Base-by-base conservation (phyloP, 192 early-diverging fungal genomes). In the Podila verticillata region DNA sequence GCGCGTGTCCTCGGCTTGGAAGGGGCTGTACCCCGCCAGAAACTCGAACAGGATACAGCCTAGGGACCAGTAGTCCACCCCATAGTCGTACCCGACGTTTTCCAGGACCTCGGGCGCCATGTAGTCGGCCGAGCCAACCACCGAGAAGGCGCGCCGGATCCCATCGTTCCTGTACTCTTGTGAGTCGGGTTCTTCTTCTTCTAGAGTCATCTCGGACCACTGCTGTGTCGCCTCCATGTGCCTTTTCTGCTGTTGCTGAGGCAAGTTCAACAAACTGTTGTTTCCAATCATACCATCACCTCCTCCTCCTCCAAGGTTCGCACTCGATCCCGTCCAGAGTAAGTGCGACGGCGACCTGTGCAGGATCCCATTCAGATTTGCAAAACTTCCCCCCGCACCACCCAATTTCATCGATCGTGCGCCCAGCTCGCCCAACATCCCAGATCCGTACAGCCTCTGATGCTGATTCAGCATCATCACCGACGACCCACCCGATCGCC, bases 81-180 rank as follows among this genome's bases (percentile, higher is more conserved):
- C 83, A 57, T 90, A 86, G 13, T 85, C 87, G 64, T 95, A 95
- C 8, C 89, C 89, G 54, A 90, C 66, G 28, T 87, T 88, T 9
- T 83, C 70, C 24, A 95, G 66, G 19, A 95, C 89, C 82, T 95
- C 94, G 26, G 96, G 96, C 4, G 97, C 97, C 80, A 98, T 91
- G 66, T 96, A 95, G 63, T 93, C 91, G 12, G 93, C 91, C 19
- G 94, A 97, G 54, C 95, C 96, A 5, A 96, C 95, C 47, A 96
- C 88, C 15, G 92, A 93, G 75, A 86, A 94, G 2, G 89, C 93
- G 32, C 86, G 77, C 29, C 86, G 83, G 81, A 88, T 86, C n/a
- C 87, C 86, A 48, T 90, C 89, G 54, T 84, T 84, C 44, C 61
- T 67, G 51, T 63, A 71, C 22, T 65, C 68, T 7, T 63, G 17